These are phyloP conservation scores for Alternaria consortialis DNA, from an alignment of 2,329 filamentous ascomycete genomes.

Conservation along the genomic window DNA sequence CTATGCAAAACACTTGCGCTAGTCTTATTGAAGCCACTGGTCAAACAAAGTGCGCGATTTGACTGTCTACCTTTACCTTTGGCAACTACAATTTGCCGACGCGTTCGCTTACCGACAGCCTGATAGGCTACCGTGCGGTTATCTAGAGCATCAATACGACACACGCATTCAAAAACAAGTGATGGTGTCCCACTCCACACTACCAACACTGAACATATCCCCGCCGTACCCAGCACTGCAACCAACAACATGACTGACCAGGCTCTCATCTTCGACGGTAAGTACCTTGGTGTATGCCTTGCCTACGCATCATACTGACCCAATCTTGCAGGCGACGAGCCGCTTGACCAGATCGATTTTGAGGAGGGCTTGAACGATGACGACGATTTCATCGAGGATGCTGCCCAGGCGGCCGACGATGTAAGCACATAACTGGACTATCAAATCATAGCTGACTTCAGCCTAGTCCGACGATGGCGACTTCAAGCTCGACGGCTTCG, in stretches of 20 bases:
- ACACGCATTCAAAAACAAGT: background rate
- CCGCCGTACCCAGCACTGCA: background rate
- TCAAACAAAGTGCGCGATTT: background rate
- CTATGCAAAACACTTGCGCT: background rate
- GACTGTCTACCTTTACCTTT: constrained; percentile 10
- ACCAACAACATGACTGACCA: constrained; percentile 24
- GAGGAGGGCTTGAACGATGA: constrained; percentile 15
- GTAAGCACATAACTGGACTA: background rate
- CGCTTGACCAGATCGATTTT: constrained; percentile 10
- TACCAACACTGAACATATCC: background rate
- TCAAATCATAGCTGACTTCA: constrained; percentile 2
- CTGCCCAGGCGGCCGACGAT: constrained; percentile 7
- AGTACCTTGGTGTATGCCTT: background rate
- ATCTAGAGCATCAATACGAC: background rate
- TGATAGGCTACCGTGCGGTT: background rate
- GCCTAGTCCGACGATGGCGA: constrained; percentile 23
- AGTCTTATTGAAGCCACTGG: constrained; percentile 2
- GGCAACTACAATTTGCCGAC: constrained; percentile 6
- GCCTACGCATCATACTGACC: constrained; percentile 8
- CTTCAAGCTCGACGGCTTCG: constrained; percentile 30
- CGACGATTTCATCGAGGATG: constrained; percentile 17
- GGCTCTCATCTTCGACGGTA: constrained; percentile 26
- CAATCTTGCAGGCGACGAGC: constrained; percentile 12
- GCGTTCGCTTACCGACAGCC: background rate
- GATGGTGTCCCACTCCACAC: constrained; percentile 4